Percentiles rank a stretch among this genome's conserved stretches.
Conservation (phyloP, 1,284 basidiomycete genomes). For the Ustilago hordei region DNA sequence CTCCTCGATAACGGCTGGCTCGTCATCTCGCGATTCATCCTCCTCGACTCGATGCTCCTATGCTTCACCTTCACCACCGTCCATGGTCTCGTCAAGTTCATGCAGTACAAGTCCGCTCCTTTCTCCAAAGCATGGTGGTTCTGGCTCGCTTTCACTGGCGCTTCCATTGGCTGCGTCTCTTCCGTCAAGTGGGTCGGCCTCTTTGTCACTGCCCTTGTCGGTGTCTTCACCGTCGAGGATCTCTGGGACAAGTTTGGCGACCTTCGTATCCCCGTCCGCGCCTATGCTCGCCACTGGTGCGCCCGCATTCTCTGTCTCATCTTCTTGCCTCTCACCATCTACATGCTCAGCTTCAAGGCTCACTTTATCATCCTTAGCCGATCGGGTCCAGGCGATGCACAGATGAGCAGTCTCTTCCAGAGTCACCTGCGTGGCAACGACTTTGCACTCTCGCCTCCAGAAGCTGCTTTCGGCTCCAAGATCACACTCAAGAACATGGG, state of each 20-base stretch:
- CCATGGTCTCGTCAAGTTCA: slow-evolving; percentile 93
- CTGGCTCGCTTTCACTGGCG: slow-evolving; percentile 89
- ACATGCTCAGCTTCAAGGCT: slow-evolving; percentile 93
- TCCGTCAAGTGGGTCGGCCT: slow-evolving; percentile 97
- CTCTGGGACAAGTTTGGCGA: slow-evolving; percentile 99
- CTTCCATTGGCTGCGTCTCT: slow-evolving; percentile 94
- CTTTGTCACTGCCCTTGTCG: slow-evolving; percentile 93
- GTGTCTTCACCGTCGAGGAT: slow-evolving; percentile 95
- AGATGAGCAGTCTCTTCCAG: slow-evolving; percentile 99
- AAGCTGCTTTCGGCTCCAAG: slow-evolving; percentile 89
- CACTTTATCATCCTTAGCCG: slow-evolving; percentile 95
- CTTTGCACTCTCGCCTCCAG: slow-evolving; percentile 76
- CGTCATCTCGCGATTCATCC: slow-evolving; percentile 94
- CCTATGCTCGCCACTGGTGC: slow-evolving; percentile 90
- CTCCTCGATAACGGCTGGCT: slow-evolving; percentile 91
- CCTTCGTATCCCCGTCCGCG: slow-evolving; percentile 84
- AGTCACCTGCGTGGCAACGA: slow-evolving; percentile 95
- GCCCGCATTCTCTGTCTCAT: slow-evolving; percentile 89
- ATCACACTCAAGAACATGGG: slow-evolving; percentile 97
- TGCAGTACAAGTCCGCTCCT: slow-evolving; percentile 86
- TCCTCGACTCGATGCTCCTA: slow-evolving; percentile 96
- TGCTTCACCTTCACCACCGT: slow-evolving; percentile 98
- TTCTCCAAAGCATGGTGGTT: slow-evolving; percentile 97
- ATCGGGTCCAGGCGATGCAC: slow-evolving; percentile 93
- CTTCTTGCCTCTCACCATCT: slow-evolving; percentile 87